These are phyloP conservation scores for Parascedosporium putredinis DNA, from an alignment of 2,329 filamentous ascomycete species.

Conservation along the genomic window DNA sequence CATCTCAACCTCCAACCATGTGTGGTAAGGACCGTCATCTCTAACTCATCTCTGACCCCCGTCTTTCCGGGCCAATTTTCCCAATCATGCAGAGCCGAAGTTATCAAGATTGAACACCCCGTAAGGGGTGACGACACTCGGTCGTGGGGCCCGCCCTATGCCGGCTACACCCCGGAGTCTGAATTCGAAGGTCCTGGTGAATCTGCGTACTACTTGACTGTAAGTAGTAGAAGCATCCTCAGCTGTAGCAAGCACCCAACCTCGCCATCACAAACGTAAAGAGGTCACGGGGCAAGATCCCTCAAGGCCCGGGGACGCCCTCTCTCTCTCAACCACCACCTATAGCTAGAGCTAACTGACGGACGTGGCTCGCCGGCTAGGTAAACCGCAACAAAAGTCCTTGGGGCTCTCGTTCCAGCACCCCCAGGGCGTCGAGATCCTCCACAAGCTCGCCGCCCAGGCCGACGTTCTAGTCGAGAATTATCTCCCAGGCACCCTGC, in stretches of 20 bases:
- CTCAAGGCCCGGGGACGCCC: not conserved
- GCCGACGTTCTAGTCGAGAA: constrained; percentile 96
- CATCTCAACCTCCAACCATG: too few relatives aligned
- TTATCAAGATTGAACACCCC: constrained; percentile 96
- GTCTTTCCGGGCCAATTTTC: not conserved
- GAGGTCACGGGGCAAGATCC: too few relatives aligned
- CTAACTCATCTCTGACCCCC: too few relatives aligned
- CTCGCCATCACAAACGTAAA: too few relatives aligned
- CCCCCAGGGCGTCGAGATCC: constrained; percentile 68
- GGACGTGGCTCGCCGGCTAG: constrained; percentile 31
- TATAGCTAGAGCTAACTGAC: not conserved
- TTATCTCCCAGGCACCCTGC: constrained; percentile 79
- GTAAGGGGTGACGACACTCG: constrained; percentile 84
- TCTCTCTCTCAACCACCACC: not conserved
- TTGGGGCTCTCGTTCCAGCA: constrained; percentile 85
- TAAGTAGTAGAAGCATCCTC: too few relatives aligned
- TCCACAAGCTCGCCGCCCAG: constrained; percentile 73
- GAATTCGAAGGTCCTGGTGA: constrained; percentile 64
- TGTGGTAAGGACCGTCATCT: too few relatives aligned
- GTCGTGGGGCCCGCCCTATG: constrained; percentile 94
- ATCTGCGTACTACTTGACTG: constrained; percentile 57
- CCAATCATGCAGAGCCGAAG: constrained; percentile 59
- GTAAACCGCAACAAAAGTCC: constrained; percentile 97
- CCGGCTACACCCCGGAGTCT: constrained; percentile 56
- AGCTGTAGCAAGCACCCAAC: too few relatives aligned